phyloP scores from a whole-genome alignment of 2,329 filamentous ascomycete species.

The Trichoderma hamatum region DNA sequence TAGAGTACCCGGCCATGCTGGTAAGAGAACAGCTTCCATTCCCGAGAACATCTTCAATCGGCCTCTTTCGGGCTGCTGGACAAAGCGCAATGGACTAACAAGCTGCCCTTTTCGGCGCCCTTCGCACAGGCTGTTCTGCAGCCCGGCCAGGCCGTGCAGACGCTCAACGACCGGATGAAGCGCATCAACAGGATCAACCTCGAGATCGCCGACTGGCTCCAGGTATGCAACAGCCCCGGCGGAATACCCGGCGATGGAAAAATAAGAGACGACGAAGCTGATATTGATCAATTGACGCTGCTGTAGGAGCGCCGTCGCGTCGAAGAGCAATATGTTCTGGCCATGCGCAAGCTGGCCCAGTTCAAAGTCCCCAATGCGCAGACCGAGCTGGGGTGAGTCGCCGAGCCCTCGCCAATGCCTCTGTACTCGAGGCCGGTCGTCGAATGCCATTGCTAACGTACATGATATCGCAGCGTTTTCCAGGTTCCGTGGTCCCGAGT shows the following conservation, averaged over 20 bases:
- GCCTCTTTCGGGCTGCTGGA: background rate
- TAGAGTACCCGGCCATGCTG: slow-evolving; percentile 94
- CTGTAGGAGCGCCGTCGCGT: slow-evolving; percentile 84
- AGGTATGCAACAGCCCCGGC: slow-evolving; percentile 61
- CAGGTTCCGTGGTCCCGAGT: slow-evolving; percentile 89
- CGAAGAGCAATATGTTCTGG: slow-evolving; percentile 85
- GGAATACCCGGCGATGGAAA: slow-evolving; percentile 20
- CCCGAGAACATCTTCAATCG: background rate
- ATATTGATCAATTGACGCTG: slow-evolving; percentile 5
- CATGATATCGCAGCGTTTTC: slow-evolving; percentile 69
- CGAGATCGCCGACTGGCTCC: slow-evolving; percentile 95
- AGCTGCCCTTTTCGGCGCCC: slow-evolving; percentile 9
- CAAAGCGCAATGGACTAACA: slow-evolving; percentile 20
- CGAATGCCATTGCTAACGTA: slow-evolving; percentile 2
- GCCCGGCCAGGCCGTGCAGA: slow-evolving; percentile 77
- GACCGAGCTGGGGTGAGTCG: slow-evolving; percentile 81
- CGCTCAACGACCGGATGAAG: slow-evolving; percentile 84
- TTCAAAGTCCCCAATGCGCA: slow-evolving; percentile 73
- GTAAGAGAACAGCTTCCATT: slow-evolving; percentile 56
- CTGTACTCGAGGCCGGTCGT: background rate
- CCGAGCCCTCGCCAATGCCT: background rate
- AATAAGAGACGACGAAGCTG: background rate
- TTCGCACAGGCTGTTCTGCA: slow-evolving; percentile 70
- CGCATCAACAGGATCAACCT: slow-evolving; percentile 83
- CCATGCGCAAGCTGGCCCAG: slow-evolving; percentile 77